Percentiles rank a stretch among this genome's conserved stretches.
Conservation (phyloP, 208 protist genomes). For the Borovskyia barvae region DNA sequence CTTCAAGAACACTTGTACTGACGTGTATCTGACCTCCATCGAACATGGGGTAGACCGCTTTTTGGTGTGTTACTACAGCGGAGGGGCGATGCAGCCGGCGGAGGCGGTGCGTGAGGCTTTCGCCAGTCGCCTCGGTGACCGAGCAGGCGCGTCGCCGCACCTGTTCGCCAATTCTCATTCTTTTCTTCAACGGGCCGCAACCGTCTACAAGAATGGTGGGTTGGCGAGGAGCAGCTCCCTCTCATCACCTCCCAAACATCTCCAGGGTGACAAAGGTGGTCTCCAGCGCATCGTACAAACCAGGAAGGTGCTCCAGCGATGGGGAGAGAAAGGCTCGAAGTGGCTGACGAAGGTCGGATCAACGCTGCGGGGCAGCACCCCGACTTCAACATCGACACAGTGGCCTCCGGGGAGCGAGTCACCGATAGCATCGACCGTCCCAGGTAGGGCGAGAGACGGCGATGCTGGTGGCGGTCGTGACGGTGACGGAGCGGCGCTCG, state of each 20-base stretch:
- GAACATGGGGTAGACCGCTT: slow-evolving; percentile 65
- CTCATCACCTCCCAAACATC: too few species aligned
- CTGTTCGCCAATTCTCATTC: slow-evolving; percentile 2
- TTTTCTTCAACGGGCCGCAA: too few species aligned
- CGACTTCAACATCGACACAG: neutral
- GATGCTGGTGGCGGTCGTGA: neutral
- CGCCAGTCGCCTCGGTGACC: neutral
- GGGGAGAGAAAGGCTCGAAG: slow-evolving; percentile 22
- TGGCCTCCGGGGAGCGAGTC: neutral
- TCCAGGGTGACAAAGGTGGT: neutral
- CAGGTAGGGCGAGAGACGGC: neutral
- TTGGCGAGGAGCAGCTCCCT: too few species aligned
- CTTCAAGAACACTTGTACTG: slow-evolving; percentile 46
- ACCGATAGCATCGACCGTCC: neutral
- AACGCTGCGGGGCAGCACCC: slow-evolving; percentile 6
- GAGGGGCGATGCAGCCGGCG: slow-evolving; percentile 11
- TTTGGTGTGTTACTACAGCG: slow-evolving; percentile 38
- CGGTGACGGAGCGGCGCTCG: neutral
- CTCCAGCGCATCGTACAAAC: slow-evolving; percentile 22
- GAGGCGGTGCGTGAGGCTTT: slow-evolving; percentile 21
- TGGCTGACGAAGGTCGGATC: slow-evolving; percentile 18
- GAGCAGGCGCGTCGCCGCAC: neutral
- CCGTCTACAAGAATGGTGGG: too few species aligned
- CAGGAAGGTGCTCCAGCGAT: slow-evolving; percentile 13
- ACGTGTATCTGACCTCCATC: slow-evolving; percentile 57